Evolutionary conservation across 768 basidiomycete genomes (phyloP), one percentile per base, ranked within the genome.

Genomic region (Strobilomyces dryophilus): DNA sequence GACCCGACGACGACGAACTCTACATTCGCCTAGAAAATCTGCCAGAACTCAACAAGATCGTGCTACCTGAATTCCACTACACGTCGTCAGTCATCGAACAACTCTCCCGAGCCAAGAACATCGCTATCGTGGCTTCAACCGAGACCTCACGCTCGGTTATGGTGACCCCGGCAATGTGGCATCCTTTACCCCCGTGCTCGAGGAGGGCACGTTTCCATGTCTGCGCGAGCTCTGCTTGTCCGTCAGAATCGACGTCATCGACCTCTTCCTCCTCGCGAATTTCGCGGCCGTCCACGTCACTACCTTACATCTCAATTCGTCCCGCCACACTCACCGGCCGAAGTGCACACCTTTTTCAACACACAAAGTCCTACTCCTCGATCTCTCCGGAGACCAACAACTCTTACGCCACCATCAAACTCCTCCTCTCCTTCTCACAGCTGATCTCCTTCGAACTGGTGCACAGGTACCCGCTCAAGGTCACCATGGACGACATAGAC

Each of bases 191-290:
- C 82, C 84, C 1, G 57, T 54, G 4, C 64, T 83, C 15, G 37
- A 63, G 20, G 72, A 79, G 58, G 79, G 76, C 20, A 75, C 79
- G 0, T 85, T 84, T 61, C 80, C 80, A 0, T 68, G 72, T 2
- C 68, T 85, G 4, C 76, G 69, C 62, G 82, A 84, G 52, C 71
- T 83, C 37, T 78, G 75, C 4, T 55, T 80, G 44, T 79, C 78
- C 17, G 72, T 71, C 11, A 59, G 66, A n/a, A 71, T 82, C 24
- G 66, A 68, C 6, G 74, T 82, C 48, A 66, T 78, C 20, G 65
- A 75, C 5, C 64, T 63, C 4, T 79, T 85, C 63, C 63, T 85
- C 49, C 62, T 67, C 32, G 61, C 65, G 3, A 56, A 69, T 4
- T 80, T 74, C 52, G 71, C 79, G 0, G 84, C 84, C 0, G 58